Evolutionary conservation across 2,329 filamentous ascomycete genomes (phyloP).

Genomic region (Fusarium sp.): DNA sequence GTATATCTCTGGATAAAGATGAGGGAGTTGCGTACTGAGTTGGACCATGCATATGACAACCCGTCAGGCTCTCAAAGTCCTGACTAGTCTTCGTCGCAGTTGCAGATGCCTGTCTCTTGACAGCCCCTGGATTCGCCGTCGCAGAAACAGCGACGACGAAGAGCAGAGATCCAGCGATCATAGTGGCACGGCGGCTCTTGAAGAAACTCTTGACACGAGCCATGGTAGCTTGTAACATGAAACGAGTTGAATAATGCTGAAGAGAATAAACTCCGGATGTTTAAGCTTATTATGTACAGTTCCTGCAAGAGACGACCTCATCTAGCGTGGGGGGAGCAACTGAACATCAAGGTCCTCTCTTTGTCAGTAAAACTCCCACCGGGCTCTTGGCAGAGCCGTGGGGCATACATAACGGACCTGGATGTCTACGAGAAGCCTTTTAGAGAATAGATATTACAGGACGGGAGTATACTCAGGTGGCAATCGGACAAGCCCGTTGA

Average conservation of each 20-base stretch:
- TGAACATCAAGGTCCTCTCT: slow-evolving; percentile 40
- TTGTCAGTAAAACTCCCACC: slow-evolving; percentile 21
- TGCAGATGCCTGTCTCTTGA: slow-evolving; percentile 29
- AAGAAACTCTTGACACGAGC: slow-evolving; percentile 20
- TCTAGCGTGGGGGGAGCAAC: slow-evolving; percentile 12
- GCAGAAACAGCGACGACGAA: slow-evolving; percentile 40
- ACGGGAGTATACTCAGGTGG: background rate
- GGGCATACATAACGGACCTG: slow-evolving; percentile 14
- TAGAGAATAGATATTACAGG: background rate
- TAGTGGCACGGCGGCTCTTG: slow-evolving; percentile 20
- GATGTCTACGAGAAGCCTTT: slow-evolving; percentile 13
- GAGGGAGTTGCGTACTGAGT: slow-evolving; percentile 21
- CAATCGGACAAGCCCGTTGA: slow-evolving; percentile 10
- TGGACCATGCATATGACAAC: slow-evolving; percentile 39
- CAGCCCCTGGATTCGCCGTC: slow-evolving; percentile 22
- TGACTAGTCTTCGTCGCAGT: slow-evolving; percentile 25
- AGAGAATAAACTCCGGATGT: background rate
- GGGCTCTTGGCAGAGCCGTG: slow-evolving; percentile 11
- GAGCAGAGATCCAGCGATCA: slow-evolving; percentile 22
- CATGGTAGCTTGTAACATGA: slow-evolving; percentile 32
- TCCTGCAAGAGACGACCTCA: background rate
- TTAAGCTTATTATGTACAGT: slow-evolving; percentile 16
- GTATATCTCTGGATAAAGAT: rapidly evolving
- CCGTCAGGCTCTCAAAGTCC: slow-evolving; percentile 40
- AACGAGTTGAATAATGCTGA: background rate